Evolutionary conservation across 257 asterid genomes (phyloP).

Genomic region (Lavandula angustifolia): DNA sequence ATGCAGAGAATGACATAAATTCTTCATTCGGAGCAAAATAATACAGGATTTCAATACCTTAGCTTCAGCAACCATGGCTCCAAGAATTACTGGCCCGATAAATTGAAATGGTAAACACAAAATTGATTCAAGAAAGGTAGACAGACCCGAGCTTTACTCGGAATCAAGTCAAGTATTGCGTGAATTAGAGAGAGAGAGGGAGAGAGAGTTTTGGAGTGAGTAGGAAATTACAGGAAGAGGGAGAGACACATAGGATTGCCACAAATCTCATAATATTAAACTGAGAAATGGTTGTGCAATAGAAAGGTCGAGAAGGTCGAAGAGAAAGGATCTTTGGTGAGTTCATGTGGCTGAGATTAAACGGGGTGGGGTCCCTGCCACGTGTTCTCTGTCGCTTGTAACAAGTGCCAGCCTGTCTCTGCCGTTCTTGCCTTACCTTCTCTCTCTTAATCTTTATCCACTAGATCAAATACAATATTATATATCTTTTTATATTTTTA

Average conservation of each 20-base stretch:
- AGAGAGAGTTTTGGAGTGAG: slow-evolving; percentile 21
- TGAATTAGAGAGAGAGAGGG: slow-evolving; percentile 6
- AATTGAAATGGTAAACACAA: slow-evolving; percentile 11
- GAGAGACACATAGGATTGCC: slow-evolving; percentile 48
- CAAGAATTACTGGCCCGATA: slow-evolving; percentile 24
- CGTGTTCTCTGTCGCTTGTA: slow-evolving; percentile 41
- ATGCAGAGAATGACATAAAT: slow-evolving; percentile 11
- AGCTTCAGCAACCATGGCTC: slow-evolving; percentile 60
- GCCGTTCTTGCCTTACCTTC: slow-evolving; percentile 2
- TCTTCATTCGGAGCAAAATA: background rate
- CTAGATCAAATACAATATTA: background rate
- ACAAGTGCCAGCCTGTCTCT: slow-evolving; percentile 10
- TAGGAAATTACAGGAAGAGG: slow-evolving; percentile 22
- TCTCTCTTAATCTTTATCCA: slow-evolving; percentile 35
- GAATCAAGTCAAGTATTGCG: background rate
- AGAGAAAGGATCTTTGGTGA: slow-evolving; percentile 35
- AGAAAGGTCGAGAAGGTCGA: slow-evolving; percentile 54
- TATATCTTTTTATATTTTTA: slow-evolving; percentile 24
- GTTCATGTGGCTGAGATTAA: slow-evolving; percentile 62
- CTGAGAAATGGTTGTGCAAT: background rate
- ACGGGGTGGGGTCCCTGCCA: slow-evolving; percentile 41
- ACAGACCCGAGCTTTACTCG: slow-evolving; percentile 19
- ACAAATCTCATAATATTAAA: background rate
- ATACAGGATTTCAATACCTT: slow-evolving; percentile 37
- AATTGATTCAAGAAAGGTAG: slow-evolving; percentile 26